Percentiles rank a stretch among this genome's conserved stretches.
Evolutionary conservation across 345 rosid genomes (phyloP).

Genomic region (Lepidium aucheri): DNA sequence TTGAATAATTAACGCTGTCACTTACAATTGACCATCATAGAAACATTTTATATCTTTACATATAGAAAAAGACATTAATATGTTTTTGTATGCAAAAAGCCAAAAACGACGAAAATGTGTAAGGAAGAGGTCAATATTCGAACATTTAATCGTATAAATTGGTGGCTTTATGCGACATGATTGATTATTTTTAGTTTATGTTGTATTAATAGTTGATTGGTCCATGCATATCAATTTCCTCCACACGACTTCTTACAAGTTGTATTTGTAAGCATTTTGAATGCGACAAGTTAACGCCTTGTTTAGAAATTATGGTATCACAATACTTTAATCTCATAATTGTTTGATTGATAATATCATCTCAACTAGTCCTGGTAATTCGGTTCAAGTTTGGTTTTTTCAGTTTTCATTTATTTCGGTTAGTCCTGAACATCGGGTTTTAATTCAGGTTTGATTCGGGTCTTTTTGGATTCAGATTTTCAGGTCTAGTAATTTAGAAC

Average conservation of each 20-base stretch:
- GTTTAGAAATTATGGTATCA: neutral
- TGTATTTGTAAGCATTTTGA: constrained; percentile 8
- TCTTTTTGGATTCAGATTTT: no score
- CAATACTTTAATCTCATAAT: neutral
- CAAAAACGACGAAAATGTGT: neutral
- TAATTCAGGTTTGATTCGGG: no score
- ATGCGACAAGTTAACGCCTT: neutral
- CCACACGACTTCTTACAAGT: constrained; percentile 10
- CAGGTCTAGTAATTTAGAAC: no score
- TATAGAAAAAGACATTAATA: no score
- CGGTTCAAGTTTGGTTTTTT: no score
- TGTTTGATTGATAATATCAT: constrained; percentile 2
- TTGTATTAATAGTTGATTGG: neutral
- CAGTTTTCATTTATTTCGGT: no score
- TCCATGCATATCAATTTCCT: neutral
- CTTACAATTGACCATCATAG: constrained; percentile 6
- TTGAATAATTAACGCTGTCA: neutral
- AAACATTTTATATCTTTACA: no score
- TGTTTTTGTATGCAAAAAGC: neutral
- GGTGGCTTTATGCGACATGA: neutral
- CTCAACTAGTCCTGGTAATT: no score
- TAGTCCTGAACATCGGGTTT: no score
- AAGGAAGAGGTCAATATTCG: neutral
- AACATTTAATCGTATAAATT: neutral
- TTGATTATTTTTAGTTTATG: neutral